Base-by-base conservation (phyloP, 306 rosid genomes). In the Castanopsis chinensis region DNA sequence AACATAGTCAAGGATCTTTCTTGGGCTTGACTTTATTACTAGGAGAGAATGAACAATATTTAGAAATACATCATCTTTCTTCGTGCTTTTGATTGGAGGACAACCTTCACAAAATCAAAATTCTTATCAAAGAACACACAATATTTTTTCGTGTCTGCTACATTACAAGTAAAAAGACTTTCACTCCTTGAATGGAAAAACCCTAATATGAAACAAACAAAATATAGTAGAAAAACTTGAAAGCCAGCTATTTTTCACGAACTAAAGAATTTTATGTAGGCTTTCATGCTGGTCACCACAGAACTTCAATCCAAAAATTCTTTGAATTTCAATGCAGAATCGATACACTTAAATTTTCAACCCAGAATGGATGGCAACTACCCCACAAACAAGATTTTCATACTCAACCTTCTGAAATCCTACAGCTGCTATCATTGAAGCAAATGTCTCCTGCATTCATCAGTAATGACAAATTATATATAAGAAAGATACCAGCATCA, bases 351-450 rank as follows among this genome's bases (percentile, higher is more conserved):
- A 95, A 53, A 95, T n/a, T 88, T 95, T 95, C 63, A 91, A 73
- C 53, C 99, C 98, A 6, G 98, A 91, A 84, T 95, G 99, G 70
- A 93, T 86, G 20, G 99, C 92, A 73, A 91, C 99, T 74, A 95
- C 98, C 79, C 99, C 99, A 25, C 99, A 97, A 35, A 93, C 94
- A 25, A 95, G 89, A 83, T 91, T 95, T 81, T 95, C 98, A 69
- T 89, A 93, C 84, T 91, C 96, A 5, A 93, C 98, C 72, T 91
- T 91, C 84, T 93, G 92, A 79, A 95, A 95, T 55, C 98, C 99
- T 9, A 97, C 94, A 54, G 93, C 94, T 0, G 78, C 91, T 28
- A 95, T 93, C 99, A 95, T 91, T 6, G 93, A 84, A 41, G 98
- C 97, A 89, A 95, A 93, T 53, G 57, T 91, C 78, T 91, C 94